phyloP scores from a whole-genome alignment of 805 yeast genomes.

The Brettanomyces sp. region DNA sequence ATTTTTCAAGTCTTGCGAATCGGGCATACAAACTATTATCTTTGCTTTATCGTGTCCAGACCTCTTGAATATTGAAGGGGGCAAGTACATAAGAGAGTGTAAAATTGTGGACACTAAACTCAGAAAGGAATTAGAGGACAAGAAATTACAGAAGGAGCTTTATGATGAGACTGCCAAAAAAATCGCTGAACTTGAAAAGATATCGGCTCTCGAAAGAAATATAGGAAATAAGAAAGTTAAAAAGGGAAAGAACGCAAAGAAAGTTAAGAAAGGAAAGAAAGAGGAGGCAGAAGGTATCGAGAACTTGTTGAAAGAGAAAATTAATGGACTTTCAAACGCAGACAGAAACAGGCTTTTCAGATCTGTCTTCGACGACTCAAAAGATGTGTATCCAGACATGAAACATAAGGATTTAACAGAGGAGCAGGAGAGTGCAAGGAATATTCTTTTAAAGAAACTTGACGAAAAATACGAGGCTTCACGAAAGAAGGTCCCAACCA shows the following conservation, averaged over 20 bases:
- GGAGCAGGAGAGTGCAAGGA: constrained; percentile 3
- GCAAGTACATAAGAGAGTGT: constrained; percentile 69
- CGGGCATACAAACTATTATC: constrained; percentile 74
- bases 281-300: not conserved
- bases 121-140: constrained; percentile 51
- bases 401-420: not conserved
- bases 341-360: constrained; percentile 14
- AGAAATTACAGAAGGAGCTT: constrained; percentile 51
- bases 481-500: not conserved
- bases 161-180: constrained; percentile 52
- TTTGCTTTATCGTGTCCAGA: constrained; percentile 68
- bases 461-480: constrained; percentile 15
- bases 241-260: constrained; percentile 2
- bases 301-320: not conserved
- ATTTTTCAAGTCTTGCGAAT: constrained; percentile 60
- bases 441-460: constrained; percentile 12
- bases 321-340: not conserved
- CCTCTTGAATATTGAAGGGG: constrained; percentile 51
- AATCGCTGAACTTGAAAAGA: constrained; percentile 56
- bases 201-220: constrained; percentile 61
- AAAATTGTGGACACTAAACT: constrained; percentile 37
- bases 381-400: constrained; percentile 7
- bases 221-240: constrained; percentile 1
- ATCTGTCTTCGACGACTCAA: constrained; percentile 15
- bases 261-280: not conserved